Conservation (phyloP, 2,329 filamentous ascomycete species). For the Trichoderma sp. region DNA sequence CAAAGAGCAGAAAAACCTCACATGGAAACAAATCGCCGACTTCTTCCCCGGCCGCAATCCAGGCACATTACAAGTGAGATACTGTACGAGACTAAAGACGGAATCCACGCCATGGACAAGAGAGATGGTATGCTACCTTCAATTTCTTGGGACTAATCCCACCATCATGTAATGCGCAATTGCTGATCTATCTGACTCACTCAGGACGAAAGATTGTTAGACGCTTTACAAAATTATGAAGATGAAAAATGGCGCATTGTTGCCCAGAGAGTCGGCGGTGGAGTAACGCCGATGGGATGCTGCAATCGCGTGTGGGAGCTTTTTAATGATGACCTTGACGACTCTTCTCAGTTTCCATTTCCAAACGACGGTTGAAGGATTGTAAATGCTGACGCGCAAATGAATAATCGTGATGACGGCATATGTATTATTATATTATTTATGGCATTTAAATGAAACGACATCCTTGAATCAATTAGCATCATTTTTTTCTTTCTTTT, state of each 20-base stretch:
- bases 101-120: conserved; percentile 93
- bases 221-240: conserved; percentile 78
- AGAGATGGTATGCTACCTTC: conserved; percentile 67
- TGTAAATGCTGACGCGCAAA: not conserved
- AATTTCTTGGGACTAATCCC: rapidly evolving
- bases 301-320: conserved; percentile 73
- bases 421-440: not conserved
- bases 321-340: conserved; percentile 39
- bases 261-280: conserved; percentile 83
- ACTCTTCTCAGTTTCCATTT: conserved; percentile 56
- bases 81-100: conserved; percentile 91
- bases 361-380: conserved; percentile 38
- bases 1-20: conserved; percentile 91
- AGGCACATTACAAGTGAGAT: conserved; percentile 87
- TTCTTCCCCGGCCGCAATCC: conserved; percentile 91
- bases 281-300: conserved; percentile 83
- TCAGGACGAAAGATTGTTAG: conserved; percentile 73
- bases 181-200: not conserved
- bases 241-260: conserved; percentile 92
- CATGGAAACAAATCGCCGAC: conserved; percentile 96
- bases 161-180: not conserved
- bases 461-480: not conserved
- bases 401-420: not conserved
- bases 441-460: not conserved
- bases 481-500: too few relatives aligned